Evolutionary conservation across 2,329 filamentous ascomycete species (phyloP), one percentile per base, ranked within the genome.

Genomic region (Pseudopyrenochaeta lycopersici): DNA sequence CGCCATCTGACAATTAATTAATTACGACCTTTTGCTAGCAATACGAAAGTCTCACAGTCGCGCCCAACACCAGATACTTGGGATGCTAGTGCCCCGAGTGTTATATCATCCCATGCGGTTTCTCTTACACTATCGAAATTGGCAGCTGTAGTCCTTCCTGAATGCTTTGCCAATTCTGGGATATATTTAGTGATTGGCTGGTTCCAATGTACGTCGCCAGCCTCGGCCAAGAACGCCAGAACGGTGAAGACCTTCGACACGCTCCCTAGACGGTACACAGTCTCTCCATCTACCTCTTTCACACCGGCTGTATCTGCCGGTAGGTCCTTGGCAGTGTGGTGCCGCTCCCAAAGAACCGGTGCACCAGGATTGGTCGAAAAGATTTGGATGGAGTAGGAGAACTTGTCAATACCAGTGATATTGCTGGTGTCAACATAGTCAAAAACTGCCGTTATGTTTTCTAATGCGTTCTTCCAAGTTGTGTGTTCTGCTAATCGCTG

Each of bases 191-290:
- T 71, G 15, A 77, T 58, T 7, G 71, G 68, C 4, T 58, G 63
- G 21, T 73, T 64, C 73, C 77, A 80, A 47, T 77, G 66, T 1
- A 53, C 58, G 10, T 66, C 64, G 0, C 71, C 67, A 6, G 78
- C 54, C 32, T 74, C 63, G 0, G 77, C 59, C 18, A 81, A 62
- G 2, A 73, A 74, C 0, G 74, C 72, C 32, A 77, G 71, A 15
- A 77, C 75, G 0, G 77, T 76, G 49, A 78, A 64, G 3, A 76
- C 64, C 42, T 78, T 81, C 6, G 71, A 72, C 32, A 77, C 61
- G 52, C 76, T 80, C 1, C 78, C 79, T 7, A 80, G 60, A 10
- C 77, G 74, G 58, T 78, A 80, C 14, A 81, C 77, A 42, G 73
- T 76, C 53, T 80, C 61, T 15, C 66, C 74, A 54, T 80, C 73